Base-by-base conservation (phyloP, 805 yeast genomes). In the Saccharomycopsis fodiens region DNA sequence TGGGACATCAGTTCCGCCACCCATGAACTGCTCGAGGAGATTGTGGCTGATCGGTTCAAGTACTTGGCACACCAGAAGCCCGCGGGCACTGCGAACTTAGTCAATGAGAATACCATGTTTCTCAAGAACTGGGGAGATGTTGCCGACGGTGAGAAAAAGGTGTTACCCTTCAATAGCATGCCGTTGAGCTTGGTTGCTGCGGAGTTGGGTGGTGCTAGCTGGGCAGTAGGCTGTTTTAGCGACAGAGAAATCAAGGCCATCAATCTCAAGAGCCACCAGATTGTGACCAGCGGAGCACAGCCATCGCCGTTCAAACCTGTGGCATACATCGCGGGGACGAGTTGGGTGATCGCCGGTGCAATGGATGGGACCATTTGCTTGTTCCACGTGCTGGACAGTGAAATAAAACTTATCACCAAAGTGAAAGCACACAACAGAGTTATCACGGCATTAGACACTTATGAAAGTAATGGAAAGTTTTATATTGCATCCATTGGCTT, bases 401-500 rank as follows among this genome's bases (percentile, higher is more conserved):
- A 13, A 8, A 39, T 51, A 1, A 27, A 39, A 21, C 8, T 35
- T 3, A 1, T 55, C 4, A 45, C 40, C 13, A 60, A 60, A 29
- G 30, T 53, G 2, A 62, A 65, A 51, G 49, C 68, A 8, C 78
- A 73, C 45, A 52, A 54, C 21, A 62, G 72, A 52, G 58, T 70
- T 39, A 59, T 73, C 2, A 63, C 63, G 3, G 60, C 58, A 44
- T 48, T 69, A 23, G 65, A 64, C 47, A 31, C 20, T 20, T 29
- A n/a, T 12, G n/a, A 29, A 12, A n/a, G 32, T 12, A 29, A 29
- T 29, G 35, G 61, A 27, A 25, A 25, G 10, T 7, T 10, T 25
- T 70, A 66, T 52, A 53, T 81, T 17, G 65, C 73, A 8, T 72
- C 84, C 1, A 63, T 76, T 50, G 86, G 88, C 2, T 72, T 81